Conservation (phyloP, 129 eudicot genomes). For the Flaveria bidentis region DNA sequence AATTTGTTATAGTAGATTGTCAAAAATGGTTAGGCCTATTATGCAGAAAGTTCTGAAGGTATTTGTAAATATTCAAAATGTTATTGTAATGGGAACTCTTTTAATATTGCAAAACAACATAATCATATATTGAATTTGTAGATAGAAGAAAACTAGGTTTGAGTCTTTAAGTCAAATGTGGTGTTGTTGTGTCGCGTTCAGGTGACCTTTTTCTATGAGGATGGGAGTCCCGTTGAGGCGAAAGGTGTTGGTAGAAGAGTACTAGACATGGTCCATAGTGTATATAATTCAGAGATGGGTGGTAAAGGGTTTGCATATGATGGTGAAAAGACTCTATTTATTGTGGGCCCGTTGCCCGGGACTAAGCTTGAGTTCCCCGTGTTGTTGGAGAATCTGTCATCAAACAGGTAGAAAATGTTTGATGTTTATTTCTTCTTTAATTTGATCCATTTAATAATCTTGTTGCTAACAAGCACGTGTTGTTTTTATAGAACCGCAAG, state of each 20-base stretch:
- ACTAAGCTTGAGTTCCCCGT: constrained; percentile 49
- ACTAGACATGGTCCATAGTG: constrained; percentile 41
- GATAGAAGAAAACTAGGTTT: background rate
- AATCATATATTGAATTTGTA: background rate
- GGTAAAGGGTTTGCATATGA: constrained; percentile 52
- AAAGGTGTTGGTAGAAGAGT: constrained; percentile 52
- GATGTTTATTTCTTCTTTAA: background rate
- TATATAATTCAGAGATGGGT: constrained; percentile 38
- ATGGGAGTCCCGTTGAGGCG: constrained; percentile 47
- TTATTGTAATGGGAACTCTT: background rate
- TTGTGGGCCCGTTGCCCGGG: constrained; percentile 46
- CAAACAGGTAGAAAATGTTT: constrained; percentile 32
- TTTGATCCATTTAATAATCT: background rate
- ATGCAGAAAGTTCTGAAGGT: background rate
- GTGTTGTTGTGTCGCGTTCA: constrained; percentile 14
- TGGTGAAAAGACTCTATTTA: constrained; percentile 55
- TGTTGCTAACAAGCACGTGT: background rate
- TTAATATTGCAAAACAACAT: background rate
- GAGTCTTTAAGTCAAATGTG: constrained; percentile 13
- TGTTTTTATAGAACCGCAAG: constrained; percentile 27
- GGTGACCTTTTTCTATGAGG: constrained; percentile 51
- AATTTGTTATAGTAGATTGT: background rate
- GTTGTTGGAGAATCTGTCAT: constrained; percentile 44
- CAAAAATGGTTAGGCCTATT: background rate
- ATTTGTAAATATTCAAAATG: background rate